phyloP scores from a whole-genome alignment of 1,284 basidiomycete genomes.

The Trichosporon sp. region DNA sequence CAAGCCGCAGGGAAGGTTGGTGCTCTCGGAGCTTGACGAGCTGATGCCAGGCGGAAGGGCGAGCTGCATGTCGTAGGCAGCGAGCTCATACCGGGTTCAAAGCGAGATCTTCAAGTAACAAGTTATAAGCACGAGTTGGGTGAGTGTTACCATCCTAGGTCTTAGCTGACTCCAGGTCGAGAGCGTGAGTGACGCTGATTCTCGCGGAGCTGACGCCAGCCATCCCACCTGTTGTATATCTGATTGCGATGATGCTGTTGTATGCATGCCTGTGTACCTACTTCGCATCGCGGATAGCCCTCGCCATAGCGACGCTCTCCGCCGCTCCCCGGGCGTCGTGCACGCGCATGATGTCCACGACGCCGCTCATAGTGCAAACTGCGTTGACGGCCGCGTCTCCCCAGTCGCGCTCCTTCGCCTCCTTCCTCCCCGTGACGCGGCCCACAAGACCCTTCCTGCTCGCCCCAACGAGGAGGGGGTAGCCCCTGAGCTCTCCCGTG shows the following conservation, averaged over 20 bases:
- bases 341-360: conserved; percentile 67
- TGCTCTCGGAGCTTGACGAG: not conserved
- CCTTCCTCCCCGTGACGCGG: conserved; percentile 51
- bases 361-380: conserved; percentile 70
- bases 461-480: conserved; percentile 70
- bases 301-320: conserved; percentile 58
- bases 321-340: conserved; percentile 73
- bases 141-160: not conserved
- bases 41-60: not conserved
- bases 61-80: not conserved
- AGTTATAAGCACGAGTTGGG: not conserved
- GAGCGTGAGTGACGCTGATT: not conserved
- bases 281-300: conserved; percentile 49
- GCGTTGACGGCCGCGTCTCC: conserved; percentile 78
- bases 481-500: conserved; percentile 41
- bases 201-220: not conserved
- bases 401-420: conserved; percentile 63
- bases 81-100: not conserved
- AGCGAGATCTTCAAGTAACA: not conserved
- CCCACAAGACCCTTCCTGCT: conserved; percentile 84
- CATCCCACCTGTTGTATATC: not conserved
- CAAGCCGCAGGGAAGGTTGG: not conserved
- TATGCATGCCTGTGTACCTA: conserved; percentile 1
- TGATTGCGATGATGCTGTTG: not conserved
- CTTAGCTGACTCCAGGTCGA: not conserved